These are phyloP conservation scores for Spiraea crenata DNA, from an alignment of 331 rosid genomes.

Conservation along the genomic window DNA sequence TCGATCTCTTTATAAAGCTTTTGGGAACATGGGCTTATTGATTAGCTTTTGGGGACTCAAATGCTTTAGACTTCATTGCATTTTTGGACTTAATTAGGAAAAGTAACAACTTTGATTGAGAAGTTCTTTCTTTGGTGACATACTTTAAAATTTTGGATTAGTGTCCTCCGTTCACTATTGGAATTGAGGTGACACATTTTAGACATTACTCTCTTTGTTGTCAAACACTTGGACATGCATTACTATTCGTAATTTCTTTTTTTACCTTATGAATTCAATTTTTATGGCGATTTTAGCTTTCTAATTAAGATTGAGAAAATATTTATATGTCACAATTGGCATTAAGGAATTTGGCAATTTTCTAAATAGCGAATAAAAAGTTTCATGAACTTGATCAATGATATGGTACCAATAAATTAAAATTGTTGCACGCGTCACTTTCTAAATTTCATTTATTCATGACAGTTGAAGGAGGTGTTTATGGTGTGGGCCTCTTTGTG, in stretches of 20 bases:
- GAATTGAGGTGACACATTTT: neutral
- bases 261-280: neutral
- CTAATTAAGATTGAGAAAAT: neutral
- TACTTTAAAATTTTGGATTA: slow-evolving; percentile 29
- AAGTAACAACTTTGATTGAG: slow-evolving; percentile 29
- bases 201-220: too few relatives aligned
- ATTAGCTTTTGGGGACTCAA: slow-evolving; percentile 60
- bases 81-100: slow-evolving; percentile 45
- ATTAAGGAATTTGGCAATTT: neutral
- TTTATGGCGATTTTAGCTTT: neutral
- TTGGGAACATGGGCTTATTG: slow-evolving; percentile 70
- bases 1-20: slow-evolving; percentile 51
- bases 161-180: slow-evolving; percentile 50
- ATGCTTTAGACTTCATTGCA: slow-evolving; percentile 49
- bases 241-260: neutral
- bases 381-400: slow-evolving; percentile 15
- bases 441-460: slow-evolving; percentile 40
- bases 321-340: neutral
- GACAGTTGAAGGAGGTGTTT: slow-evolving; percentile 36
- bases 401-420: slow-evolving; percentile 12
- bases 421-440: neutral
- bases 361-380: slow-evolving; percentile 6
- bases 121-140: slow-evolving; percentile 46
- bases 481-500: slow-evolving; percentile 31
- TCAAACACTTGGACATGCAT: neutral